Evolutionary conservation across 768 basidiomycete genomes (phyloP).

Genomic region (Boletus patriciae): DNA sequence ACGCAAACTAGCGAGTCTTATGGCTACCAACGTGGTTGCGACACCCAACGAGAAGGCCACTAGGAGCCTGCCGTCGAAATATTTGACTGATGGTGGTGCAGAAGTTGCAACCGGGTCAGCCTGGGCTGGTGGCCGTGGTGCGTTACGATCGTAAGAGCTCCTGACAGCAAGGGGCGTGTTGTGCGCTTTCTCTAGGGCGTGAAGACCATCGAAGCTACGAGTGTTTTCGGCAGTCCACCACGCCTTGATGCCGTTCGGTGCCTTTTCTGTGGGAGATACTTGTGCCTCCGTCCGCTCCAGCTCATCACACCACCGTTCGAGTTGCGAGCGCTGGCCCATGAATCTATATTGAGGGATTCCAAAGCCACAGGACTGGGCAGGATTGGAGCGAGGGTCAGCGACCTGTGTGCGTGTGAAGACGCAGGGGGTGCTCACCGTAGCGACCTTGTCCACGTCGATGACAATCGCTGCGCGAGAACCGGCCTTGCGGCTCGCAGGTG

Average conservation of each 20-base stretch:
- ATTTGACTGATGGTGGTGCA: neutral
- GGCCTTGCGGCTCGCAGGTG: slow-evolving; percentile 44
- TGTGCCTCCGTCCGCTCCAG: slow-evolving; percentile 45
- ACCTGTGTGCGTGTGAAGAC: neutral
- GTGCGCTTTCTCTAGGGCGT: slow-evolving; percentile 42
- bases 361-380: slow-evolving; percentile 63
- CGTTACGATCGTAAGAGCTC: slow-evolving; percentile 23
- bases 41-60: slow-evolving; percentile 35
- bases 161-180: slow-evolving; percentile 12
- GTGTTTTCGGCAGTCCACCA: slow-evolving; percentile 57
- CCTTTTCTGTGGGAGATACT: slow-evolving; percentile 19
- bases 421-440: slow-evolving; percentile 34
- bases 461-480: slow-evolving; percentile 64
- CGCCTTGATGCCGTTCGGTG: slow-evolving; percentile 46
- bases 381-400: neutral
- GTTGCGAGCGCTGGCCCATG: slow-evolving; percentile 52
- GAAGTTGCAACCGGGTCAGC: neutral
- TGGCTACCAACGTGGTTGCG: slow-evolving; percentile 12
- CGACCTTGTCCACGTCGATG: slow-evolving; percentile 61
- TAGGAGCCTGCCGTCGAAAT: slow-evolving; percentile 13
- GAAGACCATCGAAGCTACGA: slow-evolving; percentile 57
- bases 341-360: slow-evolving; percentile 62
- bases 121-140: slow-evolving; percentile 1
- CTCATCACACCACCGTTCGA: slow-evolving; percentile 45
- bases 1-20: slow-evolving; percentile 11